Base-by-base conservation (phyloP, 2,329 filamentous ascomycete genomes). In the Alternaria triticina region DNA sequence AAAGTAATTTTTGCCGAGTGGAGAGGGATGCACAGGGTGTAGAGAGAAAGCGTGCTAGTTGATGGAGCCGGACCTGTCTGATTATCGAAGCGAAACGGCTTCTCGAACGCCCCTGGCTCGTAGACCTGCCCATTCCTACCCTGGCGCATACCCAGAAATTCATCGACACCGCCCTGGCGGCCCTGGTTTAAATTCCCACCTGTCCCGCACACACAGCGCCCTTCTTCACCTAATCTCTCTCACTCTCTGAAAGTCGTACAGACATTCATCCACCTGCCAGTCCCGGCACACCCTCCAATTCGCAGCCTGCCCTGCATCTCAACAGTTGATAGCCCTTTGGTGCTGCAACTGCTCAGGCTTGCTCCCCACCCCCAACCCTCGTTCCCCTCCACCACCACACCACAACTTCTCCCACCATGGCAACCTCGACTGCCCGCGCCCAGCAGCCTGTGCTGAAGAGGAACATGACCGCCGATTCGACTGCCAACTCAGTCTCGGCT, bases 361-460 rank as follows among this genome's bases (percentile, higher is more conserved):
- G 47, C 54, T 52, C 46, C 61, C 40, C 57, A 44, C 61, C 62
- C 59, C 10, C 20, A 30, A 44, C 15, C n/a, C 43, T 25, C 49
- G 27, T 47, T 50, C 28, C 49, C n/a, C 33, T 27, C 46, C 23
- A 50, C 46, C 36, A 28, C 44, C 50, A 57, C 57, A 59, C 57
- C 43, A 44, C 62, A 52, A 33, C 22, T 49, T 49, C 44, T 54
- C 50, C 47, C 36, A 62, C 54, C 57, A 79, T 79, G 77, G 76
- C 77, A 57, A 84, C 86, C 67, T 87, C 86, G 43, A 87, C 86
- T 54, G 85, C 85, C 70, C 83, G 86, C 56, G 81, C 86, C 62
- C 85, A 86, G 71, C 83, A 83, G 73, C 79, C 81, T 43, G 75
- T 79, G 65, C 69, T 82, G 67, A 79, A 76, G 74, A 81, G 83